phyloP scores from a whole-genome alignment of 768 basidiomycete species.

The Boletus pseudopeckii region DNA sequence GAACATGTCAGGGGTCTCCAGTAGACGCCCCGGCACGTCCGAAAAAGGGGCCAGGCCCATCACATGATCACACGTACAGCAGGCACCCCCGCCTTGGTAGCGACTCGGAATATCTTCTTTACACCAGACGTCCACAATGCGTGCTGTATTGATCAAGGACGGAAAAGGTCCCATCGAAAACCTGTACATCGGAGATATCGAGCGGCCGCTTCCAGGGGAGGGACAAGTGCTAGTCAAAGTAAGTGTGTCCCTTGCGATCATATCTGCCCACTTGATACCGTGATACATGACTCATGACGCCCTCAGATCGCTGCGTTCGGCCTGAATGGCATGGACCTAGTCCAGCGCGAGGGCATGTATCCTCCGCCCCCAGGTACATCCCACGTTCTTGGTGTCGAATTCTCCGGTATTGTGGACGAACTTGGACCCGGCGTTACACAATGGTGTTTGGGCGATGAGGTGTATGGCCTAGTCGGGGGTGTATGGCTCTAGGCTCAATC shows the following conservation, averaged over 20 bases:
- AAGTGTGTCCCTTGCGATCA: slow-evolving; percentile 9
- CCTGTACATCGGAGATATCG: slow-evolving; percentile 70
- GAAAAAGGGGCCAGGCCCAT: too few species aligned
- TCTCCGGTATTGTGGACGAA: slow-evolving; percentile 62
- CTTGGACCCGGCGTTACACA: slow-evolving; percentile 48
- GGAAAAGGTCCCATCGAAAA: slow-evolving; percentile 73
- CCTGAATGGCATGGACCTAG: slow-evolving; percentile 85
- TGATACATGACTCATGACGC: background rate
- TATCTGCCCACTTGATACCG: too few species aligned
- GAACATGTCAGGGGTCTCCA: too few species aligned
- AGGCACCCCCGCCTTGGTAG: too few species aligned
- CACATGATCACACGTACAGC: too few species aligned
- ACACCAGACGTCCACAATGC: slow-evolving; percentile 47
- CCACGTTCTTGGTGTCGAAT: slow-evolving; percentile 82
- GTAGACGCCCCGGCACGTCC: too few species aligned
- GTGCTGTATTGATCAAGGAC: slow-evolving; percentile 74
- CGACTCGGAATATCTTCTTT: background rate
- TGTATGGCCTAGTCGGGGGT: slow-evolving; percentile 75
- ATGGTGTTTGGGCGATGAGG: slow-evolving; percentile 67
- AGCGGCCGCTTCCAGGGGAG: slow-evolving; percentile 54
- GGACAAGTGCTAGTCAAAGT: slow-evolving; percentile 80
- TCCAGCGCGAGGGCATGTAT: slow-evolving; percentile 70
- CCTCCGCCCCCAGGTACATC: slow-evolving; percentile 75
- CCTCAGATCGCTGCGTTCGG: slow-evolving; percentile 75
- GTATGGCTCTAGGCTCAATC: slow-evolving; percentile 43